These are phyloP conservation scores for Pestalotiopsis sp. DNA, from an alignment of 2,329 filamentous ascomycete genomes.

Conservation along the genomic window DNA sequence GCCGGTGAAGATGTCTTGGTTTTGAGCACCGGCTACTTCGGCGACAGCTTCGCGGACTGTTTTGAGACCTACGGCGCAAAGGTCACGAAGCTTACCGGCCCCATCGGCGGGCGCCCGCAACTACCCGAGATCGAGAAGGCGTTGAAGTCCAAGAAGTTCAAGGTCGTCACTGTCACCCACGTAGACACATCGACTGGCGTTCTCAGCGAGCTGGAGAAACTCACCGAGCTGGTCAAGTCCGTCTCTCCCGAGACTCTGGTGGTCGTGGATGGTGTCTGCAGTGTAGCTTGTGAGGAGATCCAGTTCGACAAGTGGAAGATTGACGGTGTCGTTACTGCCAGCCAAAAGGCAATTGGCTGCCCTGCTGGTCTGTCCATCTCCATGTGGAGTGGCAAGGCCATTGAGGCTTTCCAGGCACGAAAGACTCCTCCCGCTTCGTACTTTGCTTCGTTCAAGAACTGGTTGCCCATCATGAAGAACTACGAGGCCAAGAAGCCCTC, in stretches of 20 bases:
- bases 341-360: constrained; percentile 95
- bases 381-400: constrained; percentile 87
- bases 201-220: constrained; percentile 81
- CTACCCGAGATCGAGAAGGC: constrained; percentile 86
- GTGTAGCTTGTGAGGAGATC: constrained; percentile 93
- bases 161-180: constrained; percentile 91
- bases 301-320: constrained; percentile 93
- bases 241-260: constrained; percentile 91
- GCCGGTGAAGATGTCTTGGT: constrained; percentile 88
- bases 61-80: constrained; percentile 88
- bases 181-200: constrained; percentile 98
- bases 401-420: constrained; percentile 76
- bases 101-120: constrained; percentile 85
- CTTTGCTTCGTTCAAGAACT: constrained; percentile 97
- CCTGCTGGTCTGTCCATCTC: constrained; percentile 92
- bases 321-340: constrained; percentile 90
- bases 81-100: constrained; percentile 84
- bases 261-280: constrained; percentile 95
- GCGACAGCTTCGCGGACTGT: constrained; percentile 90
- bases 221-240: constrained; percentile 79
- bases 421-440: constrained; percentile 84
- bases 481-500: constrained; percentile 97
- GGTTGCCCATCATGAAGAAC: constrained; percentile 98
- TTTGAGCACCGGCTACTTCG: constrained; percentile 95
- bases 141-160: constrained; percentile 88